Evolutionary conservation across 192 early-diverging fungal species (phyloP).

Genomic region (Dissophora globulifera): DNA sequence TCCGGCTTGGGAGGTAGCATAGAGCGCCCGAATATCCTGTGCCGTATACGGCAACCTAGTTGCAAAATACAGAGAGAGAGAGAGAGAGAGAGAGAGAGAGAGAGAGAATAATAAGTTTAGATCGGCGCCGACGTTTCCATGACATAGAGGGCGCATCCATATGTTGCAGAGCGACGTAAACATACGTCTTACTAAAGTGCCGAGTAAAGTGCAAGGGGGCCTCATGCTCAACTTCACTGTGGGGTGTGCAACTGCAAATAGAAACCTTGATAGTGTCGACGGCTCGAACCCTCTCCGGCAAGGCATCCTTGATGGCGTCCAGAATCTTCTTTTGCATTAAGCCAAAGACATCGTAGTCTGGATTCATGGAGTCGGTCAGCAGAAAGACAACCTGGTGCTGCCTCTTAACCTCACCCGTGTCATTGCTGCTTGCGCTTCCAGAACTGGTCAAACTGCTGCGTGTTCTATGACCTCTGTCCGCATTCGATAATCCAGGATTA

Average conservation of each 20-base stretch:
- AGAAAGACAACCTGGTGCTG: slow-evolving; percentile 48
- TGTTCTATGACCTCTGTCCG: slow-evolving; percentile 6
- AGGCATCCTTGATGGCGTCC: slow-evolving; percentile 30
- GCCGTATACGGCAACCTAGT: slow-evolving; percentile 50
- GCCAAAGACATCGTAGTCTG: slow-evolving; percentile 40
- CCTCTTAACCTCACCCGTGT: slow-evolving; percentile 15
- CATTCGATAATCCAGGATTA: too few relatives aligned
- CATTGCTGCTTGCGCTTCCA: background rate
- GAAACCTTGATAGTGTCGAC: slow-evolving; percentile 51
- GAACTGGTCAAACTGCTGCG: slow-evolving; percentile 4
- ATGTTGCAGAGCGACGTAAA: background rate
- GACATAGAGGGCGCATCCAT: too few relatives aligned
- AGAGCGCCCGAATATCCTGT: slow-evolving; percentile 18
- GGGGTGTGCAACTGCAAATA: slow-evolving; percentile 50
- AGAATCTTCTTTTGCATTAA: slow-evolving; percentile 34
- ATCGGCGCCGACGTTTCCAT: too few relatives aligned
- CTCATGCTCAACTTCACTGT: slow-evolving; percentile 50
- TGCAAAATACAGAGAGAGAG: background rate
- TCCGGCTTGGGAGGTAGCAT: background rate
- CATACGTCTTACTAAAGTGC: slow-evolving; percentile 45
- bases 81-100: too few relatives aligned
- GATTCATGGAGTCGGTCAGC: slow-evolving; percentile 51
- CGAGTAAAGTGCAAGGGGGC: slow-evolving; percentile 54
- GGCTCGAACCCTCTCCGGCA: slow-evolving; percentile 34
- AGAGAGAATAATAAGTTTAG: too few relatives aligned